Conservation (phyloP, 768 basidiomycete genomes). For the Naganishia vishniacii region DNA sequence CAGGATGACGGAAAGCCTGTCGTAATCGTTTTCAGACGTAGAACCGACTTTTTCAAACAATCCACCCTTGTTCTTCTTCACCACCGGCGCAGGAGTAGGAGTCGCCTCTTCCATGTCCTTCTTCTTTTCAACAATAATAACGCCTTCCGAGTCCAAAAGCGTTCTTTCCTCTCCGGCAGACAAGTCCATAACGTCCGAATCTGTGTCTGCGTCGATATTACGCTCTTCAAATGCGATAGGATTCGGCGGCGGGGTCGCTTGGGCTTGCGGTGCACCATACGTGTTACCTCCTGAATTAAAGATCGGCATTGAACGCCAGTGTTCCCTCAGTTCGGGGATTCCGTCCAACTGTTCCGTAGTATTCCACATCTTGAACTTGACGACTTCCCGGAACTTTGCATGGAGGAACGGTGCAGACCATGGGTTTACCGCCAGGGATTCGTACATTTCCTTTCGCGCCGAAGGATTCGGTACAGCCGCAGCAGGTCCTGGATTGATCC, state of each 20-base stretch:
- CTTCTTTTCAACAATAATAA: constrained; percentile 32
- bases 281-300: constrained; percentile 61
- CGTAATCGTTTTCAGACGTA: constrained; percentile 78
- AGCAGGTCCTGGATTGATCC: constrained; percentile 98
- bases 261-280: constrained; percentile 35
- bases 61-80: constrained; percentile 52
- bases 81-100: constrained; percentile 18
- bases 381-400: constrained; percentile 79
- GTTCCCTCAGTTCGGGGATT: constrained; percentile 76
- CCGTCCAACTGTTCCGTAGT: constrained; percentile 94
- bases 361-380: constrained; percentile 97
- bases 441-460: constrained; percentile 75
- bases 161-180: constrained; percentile 8
- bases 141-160: constrained; percentile 21
- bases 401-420: constrained; percentile 96
- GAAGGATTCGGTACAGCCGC: constrained; percentile 78
- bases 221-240: constrained; percentile 33
- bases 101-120: constrained; percentile 48
- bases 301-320: constrained; percentile 77
- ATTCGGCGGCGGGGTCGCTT: constrained; percentile 25
- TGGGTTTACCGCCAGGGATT: constrained; percentile 68
- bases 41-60: constrained; percentile 80
- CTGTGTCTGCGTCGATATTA: constrained; percentile 31
- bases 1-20: constrained; percentile 82
- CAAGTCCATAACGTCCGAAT: neutral